Evolutionary conservation across 1,139 yeast species (phyloP).

Genomic region (Candida mesenterica): DNA sequence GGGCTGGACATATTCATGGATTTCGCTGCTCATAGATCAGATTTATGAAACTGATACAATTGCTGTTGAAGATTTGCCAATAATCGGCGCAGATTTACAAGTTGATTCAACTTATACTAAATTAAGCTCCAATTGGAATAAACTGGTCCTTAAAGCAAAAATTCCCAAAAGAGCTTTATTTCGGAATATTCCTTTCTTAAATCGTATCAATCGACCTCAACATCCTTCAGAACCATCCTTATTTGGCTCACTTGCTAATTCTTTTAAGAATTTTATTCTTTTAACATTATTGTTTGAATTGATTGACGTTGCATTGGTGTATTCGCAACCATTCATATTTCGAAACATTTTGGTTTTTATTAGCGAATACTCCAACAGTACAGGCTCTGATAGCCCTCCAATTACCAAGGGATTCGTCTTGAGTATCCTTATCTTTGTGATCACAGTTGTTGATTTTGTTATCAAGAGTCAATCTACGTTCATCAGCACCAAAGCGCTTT

Average conservation of each 20-base stretch:
- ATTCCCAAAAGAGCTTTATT: constrained; percentile 2
- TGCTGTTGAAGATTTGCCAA: constrained; percentile 22
- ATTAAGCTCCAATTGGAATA: constrained; percentile 11
- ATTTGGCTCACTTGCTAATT: constrained; percentile 13
- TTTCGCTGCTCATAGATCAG: constrained; percentile 23
- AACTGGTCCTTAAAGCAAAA: constrained; percentile 1
- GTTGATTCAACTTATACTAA: constrained; percentile 10
- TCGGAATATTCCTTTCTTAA: constrained; percentile 6
- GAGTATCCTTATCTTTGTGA: constrained; percentile 18
- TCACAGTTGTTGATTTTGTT: constrained; percentile 17
- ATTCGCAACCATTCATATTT: constrained; percentile 22
- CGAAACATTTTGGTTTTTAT: constrained; percentile 21
- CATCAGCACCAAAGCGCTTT: constrained; percentile 24
- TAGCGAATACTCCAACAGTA: constrained; percentile 9
- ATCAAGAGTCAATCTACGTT: constrained; percentile 23
- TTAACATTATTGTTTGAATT: constrained; percentile 12
- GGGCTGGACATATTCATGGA: constrained; percentile 24
- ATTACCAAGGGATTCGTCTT: constrained; percentile 22
- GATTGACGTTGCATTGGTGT: constrained; percentile 12
- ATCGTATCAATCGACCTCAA: constrained; percentile 7
- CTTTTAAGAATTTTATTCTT: constrained; percentile 12
- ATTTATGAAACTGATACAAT: constrained; percentile 23
- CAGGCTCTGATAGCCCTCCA: constrained; percentile 14
- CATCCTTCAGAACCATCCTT: constrained; percentile 16
- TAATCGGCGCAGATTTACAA: constrained; percentile 7